phyloP scores from a whole-genome alignment of 129 eudicot genomes.

The Glebionis coronaria region DNA sequence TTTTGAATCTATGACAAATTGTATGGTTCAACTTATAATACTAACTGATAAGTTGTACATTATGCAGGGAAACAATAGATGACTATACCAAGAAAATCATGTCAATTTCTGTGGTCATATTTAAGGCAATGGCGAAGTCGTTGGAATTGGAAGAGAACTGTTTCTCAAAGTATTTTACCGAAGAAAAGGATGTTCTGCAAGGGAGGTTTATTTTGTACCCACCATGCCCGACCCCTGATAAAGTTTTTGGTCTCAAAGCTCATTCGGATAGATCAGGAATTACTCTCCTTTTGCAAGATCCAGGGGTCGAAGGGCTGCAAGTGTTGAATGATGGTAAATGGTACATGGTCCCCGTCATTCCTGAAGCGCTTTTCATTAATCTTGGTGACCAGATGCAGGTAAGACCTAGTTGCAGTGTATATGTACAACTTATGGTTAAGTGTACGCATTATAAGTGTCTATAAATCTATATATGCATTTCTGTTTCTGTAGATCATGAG shows the following conservation, averaged over 20 bases:
- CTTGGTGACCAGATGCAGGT: slow-evolving; percentile 75
- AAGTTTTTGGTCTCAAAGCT: slow-evolving; percentile 36
- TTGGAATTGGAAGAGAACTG: slow-evolving; percentile 45
- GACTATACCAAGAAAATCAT: slow-evolving; percentile 44
- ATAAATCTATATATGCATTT: not conserved
- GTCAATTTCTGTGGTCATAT: slow-evolving; percentile 26
- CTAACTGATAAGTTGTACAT: not conserved
- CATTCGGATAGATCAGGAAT: slow-evolving; percentile 56
- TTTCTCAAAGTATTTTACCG: slow-evolving; percentile 41
- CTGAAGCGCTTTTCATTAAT: slow-evolving; percentile 45
- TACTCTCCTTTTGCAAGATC: slow-evolving; percentile 52
- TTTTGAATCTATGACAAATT: no score
- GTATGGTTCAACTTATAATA: not conserved
- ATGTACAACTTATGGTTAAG: no score
- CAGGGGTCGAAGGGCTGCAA: slow-evolving; percentile 48
- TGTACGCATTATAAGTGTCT: no score
- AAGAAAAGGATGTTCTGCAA: slow-evolving; percentile 31
- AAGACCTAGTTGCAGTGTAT: not conserved
- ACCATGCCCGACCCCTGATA: slow-evolving; percentile 54
- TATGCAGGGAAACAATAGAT: slow-evolving; percentile 35
- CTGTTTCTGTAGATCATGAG: slow-evolving; percentile 54
- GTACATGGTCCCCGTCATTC: slow-evolving; percentile 48
- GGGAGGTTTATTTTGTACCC: slow-evolving; percentile 57
- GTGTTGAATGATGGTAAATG: slow-evolving; percentile 50
- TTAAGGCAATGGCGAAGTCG: slow-evolving; percentile 53